Conservation (phyloP, 495 filamentous ascomycete species). For the Annulohypoxylon stygium region DNA sequence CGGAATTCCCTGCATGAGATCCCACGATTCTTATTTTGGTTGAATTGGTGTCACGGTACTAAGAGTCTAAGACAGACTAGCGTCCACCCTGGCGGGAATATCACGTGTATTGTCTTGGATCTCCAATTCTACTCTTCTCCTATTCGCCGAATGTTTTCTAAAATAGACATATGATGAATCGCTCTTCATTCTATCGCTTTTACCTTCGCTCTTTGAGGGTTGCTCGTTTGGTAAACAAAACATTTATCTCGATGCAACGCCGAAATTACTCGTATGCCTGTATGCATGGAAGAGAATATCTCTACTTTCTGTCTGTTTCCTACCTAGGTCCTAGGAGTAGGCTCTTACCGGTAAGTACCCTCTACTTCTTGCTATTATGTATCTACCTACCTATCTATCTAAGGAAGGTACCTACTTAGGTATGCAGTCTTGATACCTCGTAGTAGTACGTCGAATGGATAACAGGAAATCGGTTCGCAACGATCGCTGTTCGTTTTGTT, state of each 20-base stretch:
- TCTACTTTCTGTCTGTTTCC: not conserved
- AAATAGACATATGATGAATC: slow-evolving; percentile 28
- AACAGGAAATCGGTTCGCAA: not conserved
- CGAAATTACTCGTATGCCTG: not conserved
- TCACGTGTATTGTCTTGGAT: slow-evolving; percentile 43
- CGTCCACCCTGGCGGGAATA: slow-evolving; percentile 36
- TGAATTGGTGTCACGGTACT: slow-evolving; percentile 7
- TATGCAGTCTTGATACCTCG: no score
- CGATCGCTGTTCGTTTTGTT: not conserved
- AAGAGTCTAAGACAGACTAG: not conserved
- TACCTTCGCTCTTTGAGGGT: no score
- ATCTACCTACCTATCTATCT: no score
- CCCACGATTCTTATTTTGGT: slow-evolving; percentile 25
- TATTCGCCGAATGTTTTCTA: slow-evolving; percentile 26
- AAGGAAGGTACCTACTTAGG: no score
- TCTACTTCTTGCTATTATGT: not conserved
- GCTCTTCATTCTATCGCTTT: no score
- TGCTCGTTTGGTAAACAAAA: slow-evolving; percentile 19
- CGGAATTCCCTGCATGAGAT: slow-evolving; percentile 6
- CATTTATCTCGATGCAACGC: slow-evolving; percentile 27
- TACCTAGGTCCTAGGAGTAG: not conserved
- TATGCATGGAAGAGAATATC: slow-evolving; percentile 5
- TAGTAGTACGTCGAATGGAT: no score
- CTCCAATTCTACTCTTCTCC: slow-evolving; percentile 24
- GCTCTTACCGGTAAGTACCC: no score